These are phyloP conservation scores for Tricholoma furcatifolium DNA, from an alignment of 768 basidiomycete genomes.

Conservation along the genomic window DNA sequence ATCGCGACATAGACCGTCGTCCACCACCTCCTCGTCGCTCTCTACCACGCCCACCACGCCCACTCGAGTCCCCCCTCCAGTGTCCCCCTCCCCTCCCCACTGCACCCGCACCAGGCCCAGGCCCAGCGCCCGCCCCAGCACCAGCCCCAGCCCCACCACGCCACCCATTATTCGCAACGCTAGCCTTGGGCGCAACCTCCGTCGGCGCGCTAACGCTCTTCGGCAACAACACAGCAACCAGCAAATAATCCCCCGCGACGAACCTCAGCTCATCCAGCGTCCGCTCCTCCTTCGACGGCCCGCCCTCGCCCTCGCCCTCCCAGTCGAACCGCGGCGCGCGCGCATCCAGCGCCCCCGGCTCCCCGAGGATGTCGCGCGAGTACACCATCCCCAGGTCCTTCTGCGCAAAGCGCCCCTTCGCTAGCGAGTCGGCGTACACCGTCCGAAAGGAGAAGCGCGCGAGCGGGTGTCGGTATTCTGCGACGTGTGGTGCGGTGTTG, in stretches of 20 bases:
- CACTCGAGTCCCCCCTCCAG: constrained; percentile 71
- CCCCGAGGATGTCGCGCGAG: constrained; percentile 82
- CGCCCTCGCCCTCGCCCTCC: constrained; percentile 48
- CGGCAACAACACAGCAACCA: constrained; percentile 72
- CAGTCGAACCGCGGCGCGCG: constrained; percentile 63
- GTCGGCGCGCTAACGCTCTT: constrained; percentile 55
- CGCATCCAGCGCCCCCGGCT: constrained; percentile 60
- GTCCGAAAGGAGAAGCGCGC: constrained; percentile 81
- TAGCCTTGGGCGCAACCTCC: constrained; percentile 54
- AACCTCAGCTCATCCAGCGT: constrained; percentile 80
- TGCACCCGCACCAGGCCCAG: constrained; percentile 47
- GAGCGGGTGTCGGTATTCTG: constrained; percentile 79
- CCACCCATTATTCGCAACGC: constrained; percentile 33
- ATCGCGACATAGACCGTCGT: constrained; percentile 36
- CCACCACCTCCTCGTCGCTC: constrained; percentile 27
- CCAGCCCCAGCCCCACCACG: constrained; percentile 18
- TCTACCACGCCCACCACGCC: constrained; percentile 25
- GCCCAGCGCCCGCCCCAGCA: constrained; percentile 35
- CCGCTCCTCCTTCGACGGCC: constrained; percentile 61
- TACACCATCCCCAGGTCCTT: constrained; percentile 84
- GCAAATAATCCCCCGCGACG: constrained; percentile 78
- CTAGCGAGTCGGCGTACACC: constrained; percentile 72
- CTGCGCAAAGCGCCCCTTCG: constrained; percentile 67
- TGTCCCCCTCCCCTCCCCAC: constrained; percentile 63
- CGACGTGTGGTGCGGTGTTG: constrained; percentile 60